Base-by-base conservation (phyloP, 1,139 yeast genomes). In the Debaryomycetaceae sp. region DNA sequence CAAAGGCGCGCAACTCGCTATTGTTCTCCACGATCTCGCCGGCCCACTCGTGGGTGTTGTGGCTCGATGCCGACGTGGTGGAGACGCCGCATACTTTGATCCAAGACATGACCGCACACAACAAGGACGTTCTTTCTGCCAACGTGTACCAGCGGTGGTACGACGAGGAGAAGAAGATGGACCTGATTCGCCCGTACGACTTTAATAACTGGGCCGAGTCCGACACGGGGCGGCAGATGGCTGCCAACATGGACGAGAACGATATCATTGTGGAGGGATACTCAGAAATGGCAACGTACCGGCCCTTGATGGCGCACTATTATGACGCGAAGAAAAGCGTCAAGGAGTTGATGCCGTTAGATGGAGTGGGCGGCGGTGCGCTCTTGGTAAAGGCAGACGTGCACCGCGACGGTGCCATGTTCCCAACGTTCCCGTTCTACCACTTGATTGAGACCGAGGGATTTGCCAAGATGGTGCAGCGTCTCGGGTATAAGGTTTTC, bases 371-470 rank as follows among this genome's bases (percentile, higher is more conserved):
- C 32, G 97, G 90, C 36, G 95, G 97, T 19, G 94, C 96, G 25
- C 77, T 93, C 22, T 54, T 90, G 56, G 98, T 90, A 22, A 85
- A 87, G 52, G 95, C 97, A 7, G 96, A 86, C 42, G 98, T 90
- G 33, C 98, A 90, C 57, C 72, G 98, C 51, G 98, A 90, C 52
- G 98, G 98, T 30, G 97, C 97, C 33, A 87, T 87, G 96, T 90
- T 90, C 72, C 98, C 98, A 13, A 82, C 93, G 24, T 90, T 90
- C 73, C 92, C 98, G 36, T 90, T 90, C 63, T 87, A 90, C 54
- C 95, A 90, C 51, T 68, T 90, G 56, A 86, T 90, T 41, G 98
- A 90, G 59, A 86, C 97, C 5, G 98, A 90, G 58, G 98, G 98
- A 15, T 90, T 90, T 57, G 97, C 98, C 16, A 85, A 83, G 55